These are phyloP conservation scores for Hypomyces rosellus DNA, from an alignment of 2,329 filamentous ascomycete species.

Conservation along the genomic window DNA sequence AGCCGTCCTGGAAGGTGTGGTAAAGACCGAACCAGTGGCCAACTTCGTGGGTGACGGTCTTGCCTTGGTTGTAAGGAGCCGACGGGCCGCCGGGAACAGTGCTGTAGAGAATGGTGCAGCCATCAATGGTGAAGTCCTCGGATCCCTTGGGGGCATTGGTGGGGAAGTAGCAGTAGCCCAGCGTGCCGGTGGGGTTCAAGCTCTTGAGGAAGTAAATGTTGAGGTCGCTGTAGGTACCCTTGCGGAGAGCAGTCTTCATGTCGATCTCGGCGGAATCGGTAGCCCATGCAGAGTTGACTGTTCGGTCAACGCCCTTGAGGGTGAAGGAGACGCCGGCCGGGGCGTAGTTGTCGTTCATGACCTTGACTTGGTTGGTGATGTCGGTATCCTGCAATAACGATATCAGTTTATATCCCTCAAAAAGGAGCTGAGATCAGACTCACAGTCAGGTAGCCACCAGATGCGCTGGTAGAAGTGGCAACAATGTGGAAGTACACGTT, in stretches of 20 bases:
- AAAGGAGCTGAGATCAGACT: background rate
- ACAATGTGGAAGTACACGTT: slow-evolving; percentile 33
- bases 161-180: slow-evolving; percentile 45
- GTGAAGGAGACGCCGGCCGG: slow-evolving; percentile 37
- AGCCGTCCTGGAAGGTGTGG: slow-evolving; percentile 42
- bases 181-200: slow-evolving; percentile 24
- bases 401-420: background rate
- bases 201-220: slow-evolving; percentile 41
- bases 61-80: slow-evolving; percentile 29
- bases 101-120: slow-evolving; percentile 33
- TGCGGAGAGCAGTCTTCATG: slow-evolving; percentile 40
- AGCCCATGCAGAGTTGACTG: slow-evolving; percentile 42
- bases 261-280: slow-evolving; percentile 18
- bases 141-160: slow-evolving; percentile 22
- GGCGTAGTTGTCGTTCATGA: slow-evolving; percentile 38
- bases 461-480: slow-evolving; percentile 20
- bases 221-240: slow-evolving; percentile 35
- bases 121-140: slow-evolving; percentile 30
- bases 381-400: background rate
- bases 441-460: slow-evolving; percentile 30
- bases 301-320: slow-evolving; percentile 33
- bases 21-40: slow-evolving; percentile 44
- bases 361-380: slow-evolving; percentile 12
- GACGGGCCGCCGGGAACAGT: slow-evolving; percentile 33
- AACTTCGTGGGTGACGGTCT: slow-evolving; percentile 34